Evolutionary conservation across 2,329 filamentous ascomycete genomes (phyloP), one percentile per base, ranked within the genome.

Genomic region (Corynespora cassiicola): DNA sequence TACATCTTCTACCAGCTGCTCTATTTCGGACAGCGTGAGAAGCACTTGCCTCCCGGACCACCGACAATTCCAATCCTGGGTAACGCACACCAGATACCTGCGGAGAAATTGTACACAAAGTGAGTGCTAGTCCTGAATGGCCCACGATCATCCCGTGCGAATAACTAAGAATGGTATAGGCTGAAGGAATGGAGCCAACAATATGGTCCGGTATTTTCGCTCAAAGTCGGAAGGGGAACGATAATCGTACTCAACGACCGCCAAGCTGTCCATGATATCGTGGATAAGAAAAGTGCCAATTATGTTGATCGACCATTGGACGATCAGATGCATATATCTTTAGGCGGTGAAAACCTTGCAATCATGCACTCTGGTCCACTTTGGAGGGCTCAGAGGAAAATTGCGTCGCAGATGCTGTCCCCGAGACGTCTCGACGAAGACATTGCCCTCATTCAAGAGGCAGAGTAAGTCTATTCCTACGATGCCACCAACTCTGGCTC

Each of bases 61-160:
- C 74, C 75, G 3, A 77, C 75, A 0, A 31, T 78, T 3, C 76
- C 76, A 0, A 42, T 79, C 5, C 48, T 79, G 9, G 77, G 77
- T 2, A 79, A 79, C 27, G 47, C 79, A 3, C 76, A 78, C 50
- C 72, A 40, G 55, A 74, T 79, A 48, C 74, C 74, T 0, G 57
- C 54, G 2, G 29, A 61, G 4, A 56, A 75, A 25, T 42, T 54
- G 7, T 51, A 48, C 27, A 48, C 42, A 26, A 55, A 35, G 52
- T 41, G 9, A 29, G 41, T 46, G 19, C 50, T 56, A 12, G 33
- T 56, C 1, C 38, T 56, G 9, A 51, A 47, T 31, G 42, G 47
- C 20, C 45, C 35, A 7, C 37, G 39, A 3, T 38, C 50, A 7
- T 4, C 44, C 52, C 25, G 38, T 52, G 10, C 42, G 52, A n/a